Conservation (phyloP, 1,139 yeast genomes). For the Taphrina flavorubra region DNA sequence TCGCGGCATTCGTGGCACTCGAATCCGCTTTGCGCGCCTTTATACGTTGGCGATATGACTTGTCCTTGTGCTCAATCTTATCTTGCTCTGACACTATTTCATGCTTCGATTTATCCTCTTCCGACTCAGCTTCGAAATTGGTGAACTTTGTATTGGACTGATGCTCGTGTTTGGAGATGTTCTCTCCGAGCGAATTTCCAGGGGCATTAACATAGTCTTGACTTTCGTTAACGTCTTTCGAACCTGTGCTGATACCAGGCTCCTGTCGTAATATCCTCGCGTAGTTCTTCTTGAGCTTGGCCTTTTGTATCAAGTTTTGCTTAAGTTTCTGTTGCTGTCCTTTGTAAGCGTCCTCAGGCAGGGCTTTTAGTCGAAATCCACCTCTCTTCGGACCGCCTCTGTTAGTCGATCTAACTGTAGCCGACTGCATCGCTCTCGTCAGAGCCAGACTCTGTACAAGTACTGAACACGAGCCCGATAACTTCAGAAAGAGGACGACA, state of each 20-base stretch:
- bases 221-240: neutral
- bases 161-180: neutral
- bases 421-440: neutral
- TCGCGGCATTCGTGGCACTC: conserved; percentile 1
- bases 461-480: no score
- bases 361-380: conserved; percentile 31
- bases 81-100: neutral
- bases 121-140: conserved; percentile 1
- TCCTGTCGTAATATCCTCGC: conserved; percentile 34
- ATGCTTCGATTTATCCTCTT: neutral
- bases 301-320: conserved; percentile 32
- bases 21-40: conserved; percentile 14
- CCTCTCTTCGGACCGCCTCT: neutral
- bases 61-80: neutral
- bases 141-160: neutral
- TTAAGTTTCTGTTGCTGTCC: conserved; percentile 32
- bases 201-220: neutral
- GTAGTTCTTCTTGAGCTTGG: conserved; percentile 37
- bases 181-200: neutral
- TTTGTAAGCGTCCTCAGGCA: conserved; percentile 36
- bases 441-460: no score
- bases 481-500: no score
- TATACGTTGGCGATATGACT: conserved; percentile 17
- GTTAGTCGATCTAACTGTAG: neutral
- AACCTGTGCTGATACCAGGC: neutral